These are phyloP conservation scores for Chenopodium album DNA, from an alignment of 148 eudicot species.

Conservation along the genomic window DNA sequence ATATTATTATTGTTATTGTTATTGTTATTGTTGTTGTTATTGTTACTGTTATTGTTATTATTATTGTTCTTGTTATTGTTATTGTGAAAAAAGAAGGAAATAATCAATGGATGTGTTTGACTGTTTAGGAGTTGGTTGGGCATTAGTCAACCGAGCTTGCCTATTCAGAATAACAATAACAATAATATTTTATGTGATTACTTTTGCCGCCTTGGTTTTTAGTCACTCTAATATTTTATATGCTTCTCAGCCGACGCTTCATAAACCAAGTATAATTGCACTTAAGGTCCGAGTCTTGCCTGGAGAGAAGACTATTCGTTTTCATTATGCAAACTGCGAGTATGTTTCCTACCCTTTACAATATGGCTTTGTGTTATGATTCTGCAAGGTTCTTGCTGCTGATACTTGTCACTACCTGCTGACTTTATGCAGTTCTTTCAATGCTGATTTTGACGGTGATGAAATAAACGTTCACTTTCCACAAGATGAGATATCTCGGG, in stretches of 20 bases:
- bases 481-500: slow-evolving; percentile 97
- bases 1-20: too few relatives aligned
- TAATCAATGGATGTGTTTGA: neutral
- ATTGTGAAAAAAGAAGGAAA: neutral
- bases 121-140: neutral
- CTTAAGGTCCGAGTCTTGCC: slow-evolving; percentile 88
- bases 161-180: neutral
- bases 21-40: too few relatives aligned
- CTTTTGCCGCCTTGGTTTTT: neutral
- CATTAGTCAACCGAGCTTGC: neutral
- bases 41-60: too few relatives aligned
- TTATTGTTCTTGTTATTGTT: too few relatives aligned
- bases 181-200: neutral
- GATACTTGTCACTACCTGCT: slow-evolving; percentile 5
- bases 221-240: slow-evolving; percentile 1
- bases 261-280: slow-evolving; percentile 97
- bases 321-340: slow-evolving; percentile 99
- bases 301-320: slow-evolving; percentile 93
- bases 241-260: slow-evolving; percentile 86
- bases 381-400: neutral
- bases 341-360: slow-evolving; percentile 28
- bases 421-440: slow-evolving; percentile 61
- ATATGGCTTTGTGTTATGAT: neutral
- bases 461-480: slow-evolving; percentile 99
- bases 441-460: slow-evolving; percentile 99